These are phyloP conservation scores for Schoenoplectus tabernaemontani DNA, from an alignment of 202 grass and related monocot genomes.

Conservation along the genomic window DNA sequence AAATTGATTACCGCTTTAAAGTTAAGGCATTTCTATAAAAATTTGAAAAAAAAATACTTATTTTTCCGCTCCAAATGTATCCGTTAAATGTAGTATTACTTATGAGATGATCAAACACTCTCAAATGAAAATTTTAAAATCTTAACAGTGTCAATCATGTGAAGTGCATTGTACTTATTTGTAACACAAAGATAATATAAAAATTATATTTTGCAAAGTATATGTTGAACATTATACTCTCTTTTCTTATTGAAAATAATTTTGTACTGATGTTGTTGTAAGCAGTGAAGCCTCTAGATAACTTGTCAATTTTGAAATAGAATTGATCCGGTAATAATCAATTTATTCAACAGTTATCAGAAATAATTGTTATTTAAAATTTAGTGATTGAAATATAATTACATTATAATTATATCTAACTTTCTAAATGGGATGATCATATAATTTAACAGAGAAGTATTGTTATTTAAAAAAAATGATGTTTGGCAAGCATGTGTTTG, in stretches of 20 bases:
- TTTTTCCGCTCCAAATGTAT: neutral
- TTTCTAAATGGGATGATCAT: too few relatives aligned
- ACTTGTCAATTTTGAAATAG: neutral
- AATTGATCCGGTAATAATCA: neutral
- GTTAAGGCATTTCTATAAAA: neutral
- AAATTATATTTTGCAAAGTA: too few relatives aligned
- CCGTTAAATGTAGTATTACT: too few relatives aligned
- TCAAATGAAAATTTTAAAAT: too few relatives aligned
- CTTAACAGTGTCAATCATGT: too few relatives aligned
- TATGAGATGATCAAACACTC: too few relatives aligned
- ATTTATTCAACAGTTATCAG: neutral
- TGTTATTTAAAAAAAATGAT: too few relatives aligned
- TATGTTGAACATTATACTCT: too few relatives aligned
- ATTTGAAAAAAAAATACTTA: neutral
- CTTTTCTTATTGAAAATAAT: neutral
- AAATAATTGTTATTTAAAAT: neutral
- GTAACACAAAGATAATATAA: too few relatives aligned
- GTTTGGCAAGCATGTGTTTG: too few relatives aligned
- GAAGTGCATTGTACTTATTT: too few relatives aligned
- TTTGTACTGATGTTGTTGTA: neutral
- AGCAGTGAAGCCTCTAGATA: neutral
- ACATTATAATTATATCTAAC: neutral
- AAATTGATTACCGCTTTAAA: neutral
- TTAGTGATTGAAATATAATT: neutral
- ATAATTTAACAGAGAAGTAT: too few relatives aligned